Evolutionary conservation across 1,284 basidiomycete genomes (phyloP).

Genomic region (Malassezia obtusa): DNA sequence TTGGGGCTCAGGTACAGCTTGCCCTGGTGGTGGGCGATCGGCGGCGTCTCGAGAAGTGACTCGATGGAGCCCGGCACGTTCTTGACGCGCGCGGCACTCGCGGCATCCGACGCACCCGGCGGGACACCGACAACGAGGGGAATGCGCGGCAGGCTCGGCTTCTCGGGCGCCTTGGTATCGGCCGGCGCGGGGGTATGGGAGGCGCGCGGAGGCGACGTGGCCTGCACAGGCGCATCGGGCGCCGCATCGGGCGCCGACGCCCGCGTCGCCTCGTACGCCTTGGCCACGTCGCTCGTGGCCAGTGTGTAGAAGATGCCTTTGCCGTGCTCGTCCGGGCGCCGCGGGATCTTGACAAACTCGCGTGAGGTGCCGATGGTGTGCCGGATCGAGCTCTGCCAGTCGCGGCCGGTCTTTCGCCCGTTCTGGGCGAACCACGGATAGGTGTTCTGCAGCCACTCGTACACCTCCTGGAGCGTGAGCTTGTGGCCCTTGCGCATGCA

Average conservation of each 20-base stretch:
- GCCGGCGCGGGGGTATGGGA: conserved; percentile 8
- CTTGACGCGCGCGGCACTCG: conserved; percentile 32
- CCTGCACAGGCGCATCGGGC: background rate
- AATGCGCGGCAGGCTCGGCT: conserved; percentile 38
- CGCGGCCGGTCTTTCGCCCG: conserved; percentile 33
- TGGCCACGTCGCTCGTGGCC: conserved; percentile 26
- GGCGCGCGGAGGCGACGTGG: background rate
- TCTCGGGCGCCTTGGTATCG: conserved; percentile 4
- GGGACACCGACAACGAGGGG: conserved; percentile 59
- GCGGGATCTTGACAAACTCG: conserved; percentile 37
- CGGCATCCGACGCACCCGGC: conserved; percentile 51
- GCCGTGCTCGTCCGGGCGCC: conserved; percentile 36
- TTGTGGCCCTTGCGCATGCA: conserved; percentile 57
- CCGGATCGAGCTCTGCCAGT: conserved; percentile 44
- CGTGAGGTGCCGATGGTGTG: conserved; percentile 40
- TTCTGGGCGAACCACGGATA: conserved; percentile 68
- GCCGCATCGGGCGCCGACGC: background rate
- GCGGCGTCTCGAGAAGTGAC: conserved; percentile 54
- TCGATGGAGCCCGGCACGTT: conserved; percentile 40
- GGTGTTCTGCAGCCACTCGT: conserved; percentile 76
- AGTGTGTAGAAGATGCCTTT: conserved; percentile 45
- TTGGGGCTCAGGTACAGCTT: conserved; percentile 71
- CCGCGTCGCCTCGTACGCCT: conserved; percentile 1
- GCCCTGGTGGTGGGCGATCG: conserved; percentile 72
- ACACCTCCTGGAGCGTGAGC: conserved; percentile 81